Evolutionary conservation across 768 basidiomycete species (phyloP).

Genomic region (Tricholoma terreum): DNA sequence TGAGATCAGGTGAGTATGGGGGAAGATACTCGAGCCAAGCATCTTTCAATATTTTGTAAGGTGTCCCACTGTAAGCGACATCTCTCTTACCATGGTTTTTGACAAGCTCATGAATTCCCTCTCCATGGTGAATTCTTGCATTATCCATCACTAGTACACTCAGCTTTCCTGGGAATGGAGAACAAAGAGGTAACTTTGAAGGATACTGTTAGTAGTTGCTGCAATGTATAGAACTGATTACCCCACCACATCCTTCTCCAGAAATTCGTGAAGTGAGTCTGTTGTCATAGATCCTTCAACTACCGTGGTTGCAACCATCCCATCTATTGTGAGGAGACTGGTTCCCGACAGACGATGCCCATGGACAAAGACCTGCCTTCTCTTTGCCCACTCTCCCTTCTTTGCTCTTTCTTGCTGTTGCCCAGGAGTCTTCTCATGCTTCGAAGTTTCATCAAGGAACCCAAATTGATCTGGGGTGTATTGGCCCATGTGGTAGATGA

Average conservation of each 20-base stretch:
- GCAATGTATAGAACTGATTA: too few relatives aligned
- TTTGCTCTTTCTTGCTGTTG: slow-evolving; percentile 18
- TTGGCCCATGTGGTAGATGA: slow-evolving; percentile 22
- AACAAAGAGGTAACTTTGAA: too few relatives aligned
- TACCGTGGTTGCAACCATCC: slow-evolving; percentile 16
- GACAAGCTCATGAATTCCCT: slow-evolving; percentile 22
- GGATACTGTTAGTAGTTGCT: too few relatives aligned
- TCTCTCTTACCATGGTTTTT: slow-evolving; percentile 10
- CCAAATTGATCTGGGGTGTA: slow-evolving; percentile 30
- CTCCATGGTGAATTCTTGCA: slow-evolving; percentile 31
- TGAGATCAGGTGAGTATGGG: slow-evolving; percentile 38
- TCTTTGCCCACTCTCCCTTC: slow-evolving; percentile 20
- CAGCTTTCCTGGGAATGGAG: too few relatives aligned
- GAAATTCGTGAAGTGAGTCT: slow-evolving; percentile 17
- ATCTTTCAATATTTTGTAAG: slow-evolving; percentile 14
- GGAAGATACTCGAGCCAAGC: slow-evolving; percentile 29
- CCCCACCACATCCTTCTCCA: slow-evolving; percentile 25
- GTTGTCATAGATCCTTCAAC: slow-evolving; percentile 29
- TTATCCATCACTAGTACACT: too few relatives aligned
- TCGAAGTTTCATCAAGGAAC: slow-evolving; percentile 33
- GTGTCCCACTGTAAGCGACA: too few relatives aligned
- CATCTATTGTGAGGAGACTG: too few relatives aligned
- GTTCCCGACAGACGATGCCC: too few relatives aligned
- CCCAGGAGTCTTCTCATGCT: slow-evolving; percentile 24
- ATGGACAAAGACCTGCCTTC: too few relatives aligned